A percentile compares a stretch with the other conserved stretches of the same genome.
Evolutionary conservation across 2,329 filamentous ascomycete species (phyloP).

Genomic region (Emmonsiellopsis sp.): DNA sequence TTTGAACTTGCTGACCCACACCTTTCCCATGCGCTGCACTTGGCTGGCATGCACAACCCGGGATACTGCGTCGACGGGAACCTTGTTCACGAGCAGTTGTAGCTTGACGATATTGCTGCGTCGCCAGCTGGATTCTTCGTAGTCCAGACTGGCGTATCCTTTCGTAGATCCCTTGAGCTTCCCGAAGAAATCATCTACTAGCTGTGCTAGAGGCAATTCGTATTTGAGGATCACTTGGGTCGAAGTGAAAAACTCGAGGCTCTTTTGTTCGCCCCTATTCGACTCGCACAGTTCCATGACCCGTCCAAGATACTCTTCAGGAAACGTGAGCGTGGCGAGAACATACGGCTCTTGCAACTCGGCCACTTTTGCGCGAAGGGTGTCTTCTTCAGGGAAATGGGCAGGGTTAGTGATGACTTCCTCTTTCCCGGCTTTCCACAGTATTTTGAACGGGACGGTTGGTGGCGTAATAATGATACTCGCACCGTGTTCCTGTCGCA

Average conservation of each 20-base stretch:
- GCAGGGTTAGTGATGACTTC: constrained; percentile 76
- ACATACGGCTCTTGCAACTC: constrained; percentile 69
- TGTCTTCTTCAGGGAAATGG: constrained; percentile 70
- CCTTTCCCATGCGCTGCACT: constrained; percentile 66
- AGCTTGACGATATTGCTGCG: constrained; percentile 74
- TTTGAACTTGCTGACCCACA: constrained; percentile 94
- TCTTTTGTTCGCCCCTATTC: constrained; percentile 78
- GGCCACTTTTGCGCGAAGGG: constrained; percentile 43
- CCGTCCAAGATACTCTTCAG: constrained; percentile 86
- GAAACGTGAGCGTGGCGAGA: constrained; percentile 74
- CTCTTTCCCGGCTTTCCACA: constrained; percentile 68
- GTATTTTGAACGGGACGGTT: constrained; percentile 81
- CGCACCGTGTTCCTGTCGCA: constrained; percentile 87
- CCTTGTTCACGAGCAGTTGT: constrained; percentile 86
- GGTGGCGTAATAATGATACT: constrained; percentile 96
- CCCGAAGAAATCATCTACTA: constrained; percentile 96
- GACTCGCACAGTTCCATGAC: constrained; percentile 91
- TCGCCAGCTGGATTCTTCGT: constrained; percentile 88
- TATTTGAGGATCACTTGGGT: constrained; percentile 94
- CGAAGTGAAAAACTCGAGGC: constrained; percentile 81
- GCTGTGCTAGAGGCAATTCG: constrained; percentile 72
- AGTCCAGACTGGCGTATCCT: constrained; percentile 91
- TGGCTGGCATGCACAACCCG: constrained; percentile 78
- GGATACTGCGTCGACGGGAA: constrained; percentile 88
- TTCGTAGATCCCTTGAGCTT: constrained; percentile 91